Base-by-base conservation (phyloP, 73 alveolate species). In the Loxodes magnus region DNA sequence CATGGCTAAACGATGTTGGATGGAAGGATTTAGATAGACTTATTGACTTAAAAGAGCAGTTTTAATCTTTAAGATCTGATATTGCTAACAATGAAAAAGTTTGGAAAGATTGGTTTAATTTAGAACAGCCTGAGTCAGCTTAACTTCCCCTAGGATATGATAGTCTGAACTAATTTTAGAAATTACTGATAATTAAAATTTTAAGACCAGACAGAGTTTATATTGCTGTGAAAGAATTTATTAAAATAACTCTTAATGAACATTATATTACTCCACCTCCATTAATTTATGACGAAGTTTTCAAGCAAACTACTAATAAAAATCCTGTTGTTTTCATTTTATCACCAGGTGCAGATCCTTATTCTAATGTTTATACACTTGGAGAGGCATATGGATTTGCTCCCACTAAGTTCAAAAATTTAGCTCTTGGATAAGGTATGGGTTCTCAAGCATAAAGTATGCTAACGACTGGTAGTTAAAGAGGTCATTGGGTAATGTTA, bases 91-190 rank as follows among this genome's bases (percentile, higher is more conserved):
- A 86, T 54, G 92, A 81, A 14, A 73, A 82, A 37, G 79, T 49
- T 35, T 90, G 99, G 99, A 78, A 82, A 59, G 80, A 83, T 33
- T 95, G 99, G 99, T 92, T 90, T 55, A 97, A 95, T 69, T 70
- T 82, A 30, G 99, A 95, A 80, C 83, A 84, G 36, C 99, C 99
- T 1, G 99, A 95, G 71, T 79, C 83, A 43, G 83, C 74, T 3
- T 88, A 79, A 23, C 61, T 93, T 31, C 99, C 99, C 3, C 56
- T 78, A 56, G 96, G 96, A 3, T 93, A 90, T 71, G 94, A 93
- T 43, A 71, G 61, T 27, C 54, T 74, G 21, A 56, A 34, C 37
- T 59, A 77, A 35, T 69, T 77, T 73, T 73, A 86, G 68, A 78
- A 75, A 63, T 59, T 90, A 16, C 58, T 85, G 21, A 41, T 93